These are phyloP conservation scores for Penicillium oxalicum DNA, from an alignment of 2,329 filamentous ascomycete genomes.

Conservation along the genomic window DNA sequence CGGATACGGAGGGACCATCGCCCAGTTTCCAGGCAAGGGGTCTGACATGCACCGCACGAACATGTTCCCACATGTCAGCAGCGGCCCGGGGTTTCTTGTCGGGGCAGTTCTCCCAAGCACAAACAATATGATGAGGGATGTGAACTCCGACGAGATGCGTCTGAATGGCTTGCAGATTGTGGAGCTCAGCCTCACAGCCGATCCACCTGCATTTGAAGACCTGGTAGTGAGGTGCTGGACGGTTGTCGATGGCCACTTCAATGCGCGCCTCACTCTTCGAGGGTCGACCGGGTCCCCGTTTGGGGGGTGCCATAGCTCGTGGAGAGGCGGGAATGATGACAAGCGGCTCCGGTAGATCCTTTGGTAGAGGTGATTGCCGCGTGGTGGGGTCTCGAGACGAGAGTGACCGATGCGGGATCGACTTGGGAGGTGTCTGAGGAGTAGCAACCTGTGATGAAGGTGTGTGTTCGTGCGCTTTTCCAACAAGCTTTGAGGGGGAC, in stretches of 20 bases:
- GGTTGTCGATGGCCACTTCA: conserved; percentile 16
- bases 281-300: conserved; percentile 16
- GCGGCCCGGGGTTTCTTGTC: conserved; percentile 18
- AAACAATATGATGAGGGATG: conserved; percentile 25
- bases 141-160: conserved; percentile 57
- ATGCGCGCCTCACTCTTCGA: conserved; percentile 14
- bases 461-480: neutral
- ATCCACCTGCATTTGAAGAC: conserved; percentile 56
- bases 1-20: conserved; percentile 52
- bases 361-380: conserved; percentile 1
- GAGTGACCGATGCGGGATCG: neutral
- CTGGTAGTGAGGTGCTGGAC: conserved; percentile 19
- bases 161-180: conserved; percentile 55
- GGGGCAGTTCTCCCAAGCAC: conserved; percentile 23
- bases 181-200: conserved; percentile 52
- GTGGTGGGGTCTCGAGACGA: neutral
- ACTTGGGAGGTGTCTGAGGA: neutral
- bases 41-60: conserved; percentile 48
- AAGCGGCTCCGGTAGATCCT: neutral
- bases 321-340: conserved; percentile 13
- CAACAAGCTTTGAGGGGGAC: neutral
- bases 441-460: neutral
- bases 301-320: conserved; percentile 7
- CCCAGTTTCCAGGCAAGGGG: conserved; percentile 52
- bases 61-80: conserved; percentile 46